Evolutionary conservation across 169 alveolate genomes (phyloP).

Genomic region (Plasmodium malariae): DNA sequence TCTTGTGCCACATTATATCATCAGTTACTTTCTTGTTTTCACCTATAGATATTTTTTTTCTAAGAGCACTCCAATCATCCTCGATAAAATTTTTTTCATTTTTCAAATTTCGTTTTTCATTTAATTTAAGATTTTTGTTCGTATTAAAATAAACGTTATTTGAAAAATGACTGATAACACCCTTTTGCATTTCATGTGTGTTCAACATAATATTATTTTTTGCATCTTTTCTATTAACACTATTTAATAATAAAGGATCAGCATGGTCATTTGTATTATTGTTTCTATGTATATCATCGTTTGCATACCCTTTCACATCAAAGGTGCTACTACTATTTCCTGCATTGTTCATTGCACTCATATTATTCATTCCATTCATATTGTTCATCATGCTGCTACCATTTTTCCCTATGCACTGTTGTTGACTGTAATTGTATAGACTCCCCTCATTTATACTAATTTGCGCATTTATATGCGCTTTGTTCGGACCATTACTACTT

Average conservation of each 20-base stretch:
- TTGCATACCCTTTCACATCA: neutral
- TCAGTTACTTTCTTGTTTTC: conserved; percentile 49
- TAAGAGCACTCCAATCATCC: conserved; percentile 68
- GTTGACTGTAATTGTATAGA: neutral
- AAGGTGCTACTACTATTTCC: neutral
- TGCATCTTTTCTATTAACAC: conserved; percentile 1
- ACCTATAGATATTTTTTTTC: conserved; percentile 26
- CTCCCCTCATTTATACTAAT: neutral
- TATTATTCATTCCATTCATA: neutral
- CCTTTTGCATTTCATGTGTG: conserved; percentile 16
- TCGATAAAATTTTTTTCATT: conserved; percentile 20
- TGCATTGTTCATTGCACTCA: neutral
- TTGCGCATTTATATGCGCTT: neutral
- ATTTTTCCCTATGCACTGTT: neutral
- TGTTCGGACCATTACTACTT: conserved; percentile 16
- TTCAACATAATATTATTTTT: neutral
- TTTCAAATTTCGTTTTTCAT: conserved; percentile 29
- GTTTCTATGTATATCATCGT: neutral
- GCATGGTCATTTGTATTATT: neutral
- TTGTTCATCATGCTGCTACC: neutral
- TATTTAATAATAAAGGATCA: neutral
- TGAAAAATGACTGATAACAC: neutral
- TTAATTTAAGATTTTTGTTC: neutral
- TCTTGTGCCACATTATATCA: conserved; percentile 68
- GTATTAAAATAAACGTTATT: conserved; percentile 1